Conservation (phyloP, 305 asterid species). For the Fraxinus baroniana region DNA sequence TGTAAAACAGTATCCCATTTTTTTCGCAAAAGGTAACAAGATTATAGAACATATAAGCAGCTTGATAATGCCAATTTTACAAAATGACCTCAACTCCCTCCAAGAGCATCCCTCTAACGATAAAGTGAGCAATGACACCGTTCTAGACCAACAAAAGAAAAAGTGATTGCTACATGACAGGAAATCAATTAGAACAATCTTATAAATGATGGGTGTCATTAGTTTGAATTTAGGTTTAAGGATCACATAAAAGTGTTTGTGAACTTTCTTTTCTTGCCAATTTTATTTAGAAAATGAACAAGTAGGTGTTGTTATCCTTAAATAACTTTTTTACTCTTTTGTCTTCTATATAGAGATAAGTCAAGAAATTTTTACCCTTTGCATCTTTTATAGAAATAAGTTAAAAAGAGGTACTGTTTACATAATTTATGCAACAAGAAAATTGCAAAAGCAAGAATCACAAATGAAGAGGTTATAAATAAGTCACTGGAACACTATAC, state of each 20-base stretch:
- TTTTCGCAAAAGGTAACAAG: background rate
- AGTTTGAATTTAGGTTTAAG: background rate
- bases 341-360: background rate
- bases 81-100: background rate
- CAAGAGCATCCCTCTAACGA: background rate
- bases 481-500: slow-evolving; percentile 31
- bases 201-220: background rate
- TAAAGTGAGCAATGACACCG: background rate
- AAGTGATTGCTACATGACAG: background rate
- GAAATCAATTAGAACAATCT: background rate
- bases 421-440: background rate
- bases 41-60: background rate
- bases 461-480: background rate
- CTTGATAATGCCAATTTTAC: background rate
- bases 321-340: background rate
- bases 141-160: background rate
- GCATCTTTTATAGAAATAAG: background rate
- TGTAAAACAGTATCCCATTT: background rate
- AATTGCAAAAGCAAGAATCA: slow-evolving; percentile 9
- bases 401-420: background rate
- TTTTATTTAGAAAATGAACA: background rate
- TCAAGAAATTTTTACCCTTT: background rate
- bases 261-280: background rate
- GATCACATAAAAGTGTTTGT: background rate
- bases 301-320: background rate